Percentiles rank a stretch among this genome's conserved stretches.
These are phyloP conservation scores for Pythium folliculosum DNA, from an alignment of 352 stramenopile genomes.

Conservation along the genomic window DNA sequence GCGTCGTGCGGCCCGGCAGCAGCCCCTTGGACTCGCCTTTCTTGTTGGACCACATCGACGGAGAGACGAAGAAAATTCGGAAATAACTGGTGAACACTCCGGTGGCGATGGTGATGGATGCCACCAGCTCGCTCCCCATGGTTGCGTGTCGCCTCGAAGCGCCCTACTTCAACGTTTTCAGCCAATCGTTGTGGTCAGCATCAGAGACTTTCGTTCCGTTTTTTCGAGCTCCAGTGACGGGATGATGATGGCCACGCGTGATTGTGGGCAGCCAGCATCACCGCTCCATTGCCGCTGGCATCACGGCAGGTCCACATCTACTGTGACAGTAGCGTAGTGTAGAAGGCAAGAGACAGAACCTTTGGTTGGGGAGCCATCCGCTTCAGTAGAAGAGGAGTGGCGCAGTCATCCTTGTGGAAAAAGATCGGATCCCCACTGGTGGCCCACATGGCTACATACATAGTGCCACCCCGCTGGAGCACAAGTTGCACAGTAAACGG, in stretches of 20 bases:
- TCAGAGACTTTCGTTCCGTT: neutral
- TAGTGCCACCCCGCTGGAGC: neutral
- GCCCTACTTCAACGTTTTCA: neutral
- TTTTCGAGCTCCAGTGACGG: neutral
- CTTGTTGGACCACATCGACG: slow-evolving; percentile 72
- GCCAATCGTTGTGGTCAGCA: neutral
- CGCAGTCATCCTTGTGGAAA: neutral
- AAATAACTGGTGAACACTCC: neutral
- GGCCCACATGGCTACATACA: slow-evolving; percentile 16
- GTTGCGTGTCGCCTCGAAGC: slow-evolving; percentile 2
- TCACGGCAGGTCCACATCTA: no score
- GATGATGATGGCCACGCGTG: slow-evolving; percentile 16
- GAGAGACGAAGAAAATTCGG: neutral
- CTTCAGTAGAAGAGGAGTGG: neutral
- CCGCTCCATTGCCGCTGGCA: no score
- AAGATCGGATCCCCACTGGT: neutral
- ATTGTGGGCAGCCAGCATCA: slow-evolving; percentile 12
- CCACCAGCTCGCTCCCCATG: neutral
- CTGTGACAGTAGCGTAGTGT: no score
- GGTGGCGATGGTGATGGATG: neutral
- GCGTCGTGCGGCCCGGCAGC: slow-evolving; percentile 73
- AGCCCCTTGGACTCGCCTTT: slow-evolving; percentile 66
- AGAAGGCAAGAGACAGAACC: no score
- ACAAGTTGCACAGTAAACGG: neutral
- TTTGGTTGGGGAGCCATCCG: no score